Evolutionary conservation across 1,284 basidiomycete species (phyloP).

Genomic region (Ustilago loliicola): DNA sequence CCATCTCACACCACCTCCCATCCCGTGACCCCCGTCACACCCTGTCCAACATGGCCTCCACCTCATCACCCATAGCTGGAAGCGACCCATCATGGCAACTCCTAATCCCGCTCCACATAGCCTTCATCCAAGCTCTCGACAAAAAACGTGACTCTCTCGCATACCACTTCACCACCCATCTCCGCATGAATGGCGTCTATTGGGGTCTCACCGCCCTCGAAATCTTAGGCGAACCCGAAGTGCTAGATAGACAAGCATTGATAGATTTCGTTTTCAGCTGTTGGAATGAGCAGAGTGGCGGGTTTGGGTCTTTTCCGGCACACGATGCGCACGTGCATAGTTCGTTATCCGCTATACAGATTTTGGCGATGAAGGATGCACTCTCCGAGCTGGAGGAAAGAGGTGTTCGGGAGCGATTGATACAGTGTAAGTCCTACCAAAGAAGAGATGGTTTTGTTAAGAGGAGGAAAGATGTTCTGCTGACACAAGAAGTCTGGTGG

Average conservation of each 20-base stretch:
- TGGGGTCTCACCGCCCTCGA: slow-evolving; percentile 92
- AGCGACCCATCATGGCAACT: slow-evolving; percentile 22
- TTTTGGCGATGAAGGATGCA: slow-evolving; percentile 87
- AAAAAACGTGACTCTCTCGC: slow-evolving; percentile 69
- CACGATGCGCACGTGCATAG: slow-evolving; percentile 92
- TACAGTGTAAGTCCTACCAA: slow-evolving; percentile 80
- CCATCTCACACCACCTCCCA: background rate
- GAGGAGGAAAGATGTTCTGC: background rate
- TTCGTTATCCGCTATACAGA: slow-evolving; percentile 91
- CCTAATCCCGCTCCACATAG: slow-evolving; percentile 44
- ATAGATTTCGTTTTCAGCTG: slow-evolving; percentile 91
- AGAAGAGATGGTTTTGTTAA: no score
- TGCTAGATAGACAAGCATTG: slow-evolving; percentile 84
- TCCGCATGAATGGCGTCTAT: slow-evolving; percentile 95
- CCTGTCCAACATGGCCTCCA: background rate
- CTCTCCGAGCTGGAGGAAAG: slow-evolving; percentile 75
- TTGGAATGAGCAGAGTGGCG: slow-evolving; percentile 79
- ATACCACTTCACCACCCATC: slow-evolving; percentile 92
- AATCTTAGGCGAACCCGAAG: slow-evolving; percentile 82
- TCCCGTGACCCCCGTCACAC: background rate
- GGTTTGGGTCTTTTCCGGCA: slow-evolving; percentile 89
- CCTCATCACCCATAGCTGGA: background rate
- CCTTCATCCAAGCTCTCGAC: slow-evolving; percentile 52
- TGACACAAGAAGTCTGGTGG: no score
- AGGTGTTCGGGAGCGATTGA: slow-evolving; percentile 74